A percentile compares a stretch with the other conserved stretches of the same genome.
phyloP scores from a whole-genome alignment of 805 yeast genomes.

The Cyberlindnera sargentensis region DNA sequence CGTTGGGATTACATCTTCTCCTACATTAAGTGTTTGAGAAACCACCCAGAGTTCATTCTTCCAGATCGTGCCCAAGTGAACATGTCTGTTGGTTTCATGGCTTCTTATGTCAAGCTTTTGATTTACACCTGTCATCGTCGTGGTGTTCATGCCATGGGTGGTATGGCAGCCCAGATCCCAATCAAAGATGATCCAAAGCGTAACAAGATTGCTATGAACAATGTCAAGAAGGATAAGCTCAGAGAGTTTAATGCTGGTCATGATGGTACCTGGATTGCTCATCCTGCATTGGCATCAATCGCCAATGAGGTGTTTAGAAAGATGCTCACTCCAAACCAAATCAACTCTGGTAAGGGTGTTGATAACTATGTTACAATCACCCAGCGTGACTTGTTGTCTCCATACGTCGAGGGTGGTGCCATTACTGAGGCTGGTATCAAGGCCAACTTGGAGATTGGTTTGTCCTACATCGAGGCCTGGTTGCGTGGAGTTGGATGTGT shows the following conservation, averaged over 20 bases:
- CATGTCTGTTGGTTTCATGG: conserved; percentile 78
- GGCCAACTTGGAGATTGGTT: conserved; percentile 67
- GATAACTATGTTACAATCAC: conserved; percentile 43
- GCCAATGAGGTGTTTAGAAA: conserved; percentile 67
- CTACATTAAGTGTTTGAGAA: conserved; percentile 68
- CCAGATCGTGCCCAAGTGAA: conserved; percentile 80
- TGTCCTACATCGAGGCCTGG: conserved; percentile 83
- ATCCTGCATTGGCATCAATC: conserved; percentile 72
- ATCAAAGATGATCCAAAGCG: conserved; percentile 62
- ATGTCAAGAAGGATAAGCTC: conserved; percentile 67
- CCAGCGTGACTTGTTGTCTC: conserved; percentile 26
- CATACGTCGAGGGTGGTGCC: conserved; percentile 45
- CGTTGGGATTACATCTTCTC: conserved; percentile 87
- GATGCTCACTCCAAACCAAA: conserved; percentile 81
- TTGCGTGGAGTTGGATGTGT: conserved; percentile 79
- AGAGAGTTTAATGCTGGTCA: conserved; percentile 75
- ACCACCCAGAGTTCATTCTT: conserved; percentile 55
- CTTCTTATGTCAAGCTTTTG: conserved; percentile 65
- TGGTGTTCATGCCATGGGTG: conserved; percentile 84
- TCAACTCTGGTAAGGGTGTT: conserved; percentile 30
- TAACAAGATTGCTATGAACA: conserved; percentile 61
- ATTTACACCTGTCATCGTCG: conserved; percentile 71
- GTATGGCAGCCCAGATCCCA: conserved; percentile 87
- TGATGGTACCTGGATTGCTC: conserved; percentile 89
- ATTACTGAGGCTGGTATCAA: conserved; percentile 67